Evolutionary conservation across 306 rosid genomes (phyloP), one percentile per base, ranked within the genome.

Genomic region (Acacia acuminata): DNA sequence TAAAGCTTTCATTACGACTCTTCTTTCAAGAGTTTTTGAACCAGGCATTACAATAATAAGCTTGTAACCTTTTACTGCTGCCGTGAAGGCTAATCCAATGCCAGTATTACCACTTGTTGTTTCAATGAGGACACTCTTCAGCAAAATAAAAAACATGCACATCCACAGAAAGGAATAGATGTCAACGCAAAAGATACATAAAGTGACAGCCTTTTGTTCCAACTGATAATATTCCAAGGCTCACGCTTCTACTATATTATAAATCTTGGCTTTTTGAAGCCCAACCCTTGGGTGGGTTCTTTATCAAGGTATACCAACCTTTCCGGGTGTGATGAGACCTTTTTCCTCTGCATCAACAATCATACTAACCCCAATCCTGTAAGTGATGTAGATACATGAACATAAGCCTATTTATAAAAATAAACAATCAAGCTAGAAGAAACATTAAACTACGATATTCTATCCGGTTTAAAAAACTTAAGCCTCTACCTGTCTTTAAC

Each of bases 41-140:
- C 93, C 91, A 78, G 97, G 97, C 97, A 93, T 93, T 16, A 95
- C 88, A 82, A 91, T 91, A 78, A 91, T 87, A 82, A 91, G 92
- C 79, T 66, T 88, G 87, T 93, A 93, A 22, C 85, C 90, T 85
- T 90, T 93, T 61, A 91, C 93, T 22, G 97, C 94, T 50, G 97
- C 96, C 91, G 86, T 91, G 86, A 93, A 93, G 78, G 97, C 97
- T 75, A 93, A 88, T 56, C 96, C 97, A 34, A 93, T 90, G 69
- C 96, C 93, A 78, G 96, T 91, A 64, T 93, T 91, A 53, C 97
- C 97, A 71, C 96, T 91, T 76, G 96, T 91, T 43, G 91, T 92
- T 81, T 93, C 96, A 51, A 93, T 81, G 79, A 91, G 92, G 77
- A 90, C 89, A 82, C 94, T 93, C 94, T 93, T 77, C 83, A 76